phyloP scores from a whole-genome alignment of 2,329 filamentous ascomycete species.

The Monilinia fructigena region DNA sequence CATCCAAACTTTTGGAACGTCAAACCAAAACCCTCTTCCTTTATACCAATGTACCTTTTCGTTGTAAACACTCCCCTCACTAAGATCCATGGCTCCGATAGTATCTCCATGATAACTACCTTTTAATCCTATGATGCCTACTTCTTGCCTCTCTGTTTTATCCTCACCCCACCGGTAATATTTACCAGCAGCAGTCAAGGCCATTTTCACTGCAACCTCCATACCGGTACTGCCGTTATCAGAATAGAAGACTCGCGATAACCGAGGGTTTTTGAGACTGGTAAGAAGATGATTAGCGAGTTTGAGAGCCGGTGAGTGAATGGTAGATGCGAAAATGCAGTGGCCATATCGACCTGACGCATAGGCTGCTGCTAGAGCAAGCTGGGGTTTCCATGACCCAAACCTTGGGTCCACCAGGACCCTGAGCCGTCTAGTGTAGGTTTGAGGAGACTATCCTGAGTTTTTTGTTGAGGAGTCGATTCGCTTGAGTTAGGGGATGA shows the following conservation, averaged over 20 bases:
- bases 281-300: slow-evolving; percentile 65
- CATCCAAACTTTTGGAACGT: slow-evolving; percentile 72
- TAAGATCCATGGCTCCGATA: slow-evolving; percentile 83
- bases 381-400: slow-evolving; percentile 71
- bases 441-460: slow-evolving; percentile 47
- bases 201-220: slow-evolving; percentile 87
- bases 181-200: slow-evolving; percentile 63
- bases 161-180: slow-evolving; percentile 61
- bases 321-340: slow-evolving; percentile 79
- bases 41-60: slow-evolving; percentile 84
- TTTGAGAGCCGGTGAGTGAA: slow-evolving; percentile 74
- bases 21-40: slow-evolving; percentile 77
- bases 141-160: slow-evolving; percentile 45
- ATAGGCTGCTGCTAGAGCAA: slow-evolving; percentile 74
- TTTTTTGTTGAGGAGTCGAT: background rate
- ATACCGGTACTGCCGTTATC: slow-evolving; percentile 82
- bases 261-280: slow-evolving; percentile 59
- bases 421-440: slow-evolving; percentile 80
- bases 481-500: slow-evolving; percentile 16
- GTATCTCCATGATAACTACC: slow-evolving; percentile 87
- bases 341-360: slow-evolving; percentile 83
- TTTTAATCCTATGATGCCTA: slow-evolving; percentile 71
- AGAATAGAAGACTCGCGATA: slow-evolving; percentile 74
- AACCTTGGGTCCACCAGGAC: slow-evolving; percentile 89
- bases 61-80: slow-evolving; percentile 75